phyloP scores from a whole-genome alignment of 2,329 filamentous ascomycete species.

The Cladophialophora yegresii region DNA sequence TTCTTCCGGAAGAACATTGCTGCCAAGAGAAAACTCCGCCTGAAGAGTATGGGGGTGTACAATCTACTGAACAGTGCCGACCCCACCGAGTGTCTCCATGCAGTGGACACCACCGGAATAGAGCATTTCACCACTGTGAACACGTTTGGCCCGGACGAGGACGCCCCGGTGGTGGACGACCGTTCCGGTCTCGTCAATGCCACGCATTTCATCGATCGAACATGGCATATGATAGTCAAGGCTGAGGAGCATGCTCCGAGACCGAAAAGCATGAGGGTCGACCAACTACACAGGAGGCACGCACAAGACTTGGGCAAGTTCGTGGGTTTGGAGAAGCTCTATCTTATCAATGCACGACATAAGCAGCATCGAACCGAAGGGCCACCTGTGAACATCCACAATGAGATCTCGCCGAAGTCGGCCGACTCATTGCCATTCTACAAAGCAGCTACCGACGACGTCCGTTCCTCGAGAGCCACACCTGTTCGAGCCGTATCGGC shows the following conservation, averaged over 20 bases:
- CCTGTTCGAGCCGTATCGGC: conserved; percentile 38
- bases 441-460: conserved; percentile 31
- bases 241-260: conserved; percentile 34
- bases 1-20: conserved; percentile 60
- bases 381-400: neutral
- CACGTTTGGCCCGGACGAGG: conserved; percentile 50
- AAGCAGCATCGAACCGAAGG: conserved; percentile 7
- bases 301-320: conserved; percentile 48
- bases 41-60: conserved; percentile 57
- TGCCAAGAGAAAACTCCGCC: conserved; percentile 48
- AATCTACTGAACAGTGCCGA: conserved; percentile 59
- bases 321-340: conserved; percentile 53
- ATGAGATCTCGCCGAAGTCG: conserved; percentile 14
- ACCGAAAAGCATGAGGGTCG: conserved; percentile 54
- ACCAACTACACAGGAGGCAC: conserved; percentile 51
- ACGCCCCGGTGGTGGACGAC: conserved; percentile 20
- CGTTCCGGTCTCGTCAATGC: conserved; percentile 41
- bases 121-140: conserved; percentile 58
- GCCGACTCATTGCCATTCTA: conserved; percentile 34
- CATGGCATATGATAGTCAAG: conserved; percentile 47
- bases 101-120: conserved; percentile 47
- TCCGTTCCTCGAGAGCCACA: conserved; percentile 27
- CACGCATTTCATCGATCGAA: conserved; percentile 59
- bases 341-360: conserved; percentile 50
- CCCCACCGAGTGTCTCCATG: conserved; percentile 49